Evolutionary conservation across 805 yeast species (phyloP).

Genomic region (Sugiyamaella mastotermitis): DNA sequence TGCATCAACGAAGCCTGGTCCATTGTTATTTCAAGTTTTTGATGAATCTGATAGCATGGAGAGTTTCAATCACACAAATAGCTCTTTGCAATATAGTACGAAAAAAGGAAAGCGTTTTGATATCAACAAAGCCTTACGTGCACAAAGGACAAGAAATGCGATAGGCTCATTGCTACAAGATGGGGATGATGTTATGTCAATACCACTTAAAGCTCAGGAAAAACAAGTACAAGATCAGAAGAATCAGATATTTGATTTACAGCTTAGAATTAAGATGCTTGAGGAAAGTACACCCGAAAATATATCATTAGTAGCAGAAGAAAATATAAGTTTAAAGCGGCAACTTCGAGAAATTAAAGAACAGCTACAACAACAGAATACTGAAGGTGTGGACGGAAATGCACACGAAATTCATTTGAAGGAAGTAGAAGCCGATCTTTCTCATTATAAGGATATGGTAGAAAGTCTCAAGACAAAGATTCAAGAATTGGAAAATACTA

Average conservation of each 20-base stretch:
- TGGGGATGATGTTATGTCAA: conserved; percentile 3
- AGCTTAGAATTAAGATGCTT: conserved; percentile 17
- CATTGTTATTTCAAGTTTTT: conserved; percentile 9
- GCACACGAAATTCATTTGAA: no score
- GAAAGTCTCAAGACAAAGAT: conserved; percentile 22
- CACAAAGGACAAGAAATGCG: no score
- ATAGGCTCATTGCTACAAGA: conserved; percentile 1
- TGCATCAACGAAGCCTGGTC: not conserved
- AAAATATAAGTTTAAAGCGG: conserved; percentile 33
- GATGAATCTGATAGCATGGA: conserved; percentile 15
- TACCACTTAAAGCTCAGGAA: conserved; percentile 23
- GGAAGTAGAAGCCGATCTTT: conserved; percentile 9
- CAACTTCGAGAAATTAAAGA: not conserved
- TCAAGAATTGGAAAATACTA: conserved; percentile 18
- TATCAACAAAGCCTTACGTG: no score
- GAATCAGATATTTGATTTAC: conserved; percentile 19
- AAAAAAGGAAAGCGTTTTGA: conserved; percentile 15
- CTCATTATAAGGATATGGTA: conserved; percentile 21
- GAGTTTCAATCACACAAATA: conserved; percentile 18
- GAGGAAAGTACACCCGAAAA: conserved; percentile 17
- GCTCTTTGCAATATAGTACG: conserved; percentile 18
- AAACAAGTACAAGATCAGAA: conserved; percentile 14
- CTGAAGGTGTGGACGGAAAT: not conserved
- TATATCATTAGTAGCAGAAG: conserved; percentile 17
- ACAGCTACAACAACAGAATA: not conserved